Percentiles rank a stretch among this genome's conserved stretches.
These are phyloP conservation scores for Adansonia digitata DNA, from an alignment of 345 rosid genomes.

Conservation along the genomic window DNA sequence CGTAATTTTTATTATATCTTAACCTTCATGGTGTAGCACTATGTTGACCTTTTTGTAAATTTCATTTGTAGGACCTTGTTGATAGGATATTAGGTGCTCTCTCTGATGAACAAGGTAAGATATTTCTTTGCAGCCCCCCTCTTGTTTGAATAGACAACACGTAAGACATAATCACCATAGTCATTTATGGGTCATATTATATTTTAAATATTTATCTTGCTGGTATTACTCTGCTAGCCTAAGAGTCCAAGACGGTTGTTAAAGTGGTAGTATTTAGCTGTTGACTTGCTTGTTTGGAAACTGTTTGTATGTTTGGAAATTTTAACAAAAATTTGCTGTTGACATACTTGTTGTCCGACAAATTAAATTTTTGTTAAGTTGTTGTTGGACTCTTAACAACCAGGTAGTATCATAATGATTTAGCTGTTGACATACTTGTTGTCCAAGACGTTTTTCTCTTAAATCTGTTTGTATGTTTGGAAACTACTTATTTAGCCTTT, in stretches of 20 bases:
- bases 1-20: background rate
- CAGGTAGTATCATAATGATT: too few species aligned
- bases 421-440: too few species aligned
- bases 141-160: background rate
- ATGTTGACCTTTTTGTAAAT: slow-evolving; percentile 11
- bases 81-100: slow-evolving; percentile 66
- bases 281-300: background rate
- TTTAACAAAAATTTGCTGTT: too few species aligned
- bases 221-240: background rate
- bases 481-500: background rate
- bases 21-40: background rate
- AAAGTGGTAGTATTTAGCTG: background rate
- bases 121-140: background rate
- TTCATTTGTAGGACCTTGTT: slow-evolving; percentile 70
- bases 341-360: too few species aligned
- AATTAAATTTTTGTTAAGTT: background rate
- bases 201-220: background rate
- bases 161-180: background rate
- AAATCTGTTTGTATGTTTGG: background rate
- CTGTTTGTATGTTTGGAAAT: too few species aligned
- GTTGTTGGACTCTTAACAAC: too few species aligned
- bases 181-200: background rate
- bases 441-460: too few species aligned
- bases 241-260: background rate
- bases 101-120: slow-evolving; percentile 72